Evolutionary conservation across 2,329 filamentous ascomycete genomes (phyloP), one percentile per base, ranked within the genome.

Genomic region (Hypoxylon sp.): DNA sequence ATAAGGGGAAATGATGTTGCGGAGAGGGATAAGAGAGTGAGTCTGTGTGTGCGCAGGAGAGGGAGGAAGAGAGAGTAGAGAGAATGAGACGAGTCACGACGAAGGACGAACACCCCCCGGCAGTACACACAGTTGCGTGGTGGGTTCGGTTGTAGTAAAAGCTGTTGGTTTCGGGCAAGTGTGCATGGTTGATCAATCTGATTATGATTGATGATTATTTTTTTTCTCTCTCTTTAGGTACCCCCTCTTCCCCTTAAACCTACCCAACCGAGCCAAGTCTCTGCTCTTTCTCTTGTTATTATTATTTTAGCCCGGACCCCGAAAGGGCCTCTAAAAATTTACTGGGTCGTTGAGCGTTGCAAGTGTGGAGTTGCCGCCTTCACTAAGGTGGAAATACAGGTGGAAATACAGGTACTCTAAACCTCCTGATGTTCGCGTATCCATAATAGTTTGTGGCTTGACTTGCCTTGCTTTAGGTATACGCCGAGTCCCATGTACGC

Each of bases 71-170:
- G 46, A 61, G 61, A 69, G 49, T 51, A 63, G 58, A 67, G 42
- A 64, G 57, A 68, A 68, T 58, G 65, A 71, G 69, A 73, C 65
- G 67, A 73, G 69, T 65, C 61, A 70, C 68, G 61, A 68, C 64
- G 60, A 65, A 64, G 22, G 51, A 69, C 55, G 64, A 70, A 68
- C 57, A 64, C 50, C 60, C 64, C 64, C 61, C 40, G 53, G 50
- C 31, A 65, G 58, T 68, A 61, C 58, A 64, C 54, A 48, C 53
- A 58, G 53, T 67, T 70, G 67, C 64, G 64, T 62, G 30, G 64
- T 67, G 68, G 66, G 68, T 56, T 70, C 58, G 57, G 64, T 68
- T 60, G 68, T 66, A 69, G 66, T 66, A 61, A 70, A 61, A 64
- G 66, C 53, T 71, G 71, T 73, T 71, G 66, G 67, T 68, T 72